Percentiles rank a stretch among this genome's conserved stretches.
Conservation (phyloP, 108 stramenopile species). For the Nitzschia sp. region DNA sequence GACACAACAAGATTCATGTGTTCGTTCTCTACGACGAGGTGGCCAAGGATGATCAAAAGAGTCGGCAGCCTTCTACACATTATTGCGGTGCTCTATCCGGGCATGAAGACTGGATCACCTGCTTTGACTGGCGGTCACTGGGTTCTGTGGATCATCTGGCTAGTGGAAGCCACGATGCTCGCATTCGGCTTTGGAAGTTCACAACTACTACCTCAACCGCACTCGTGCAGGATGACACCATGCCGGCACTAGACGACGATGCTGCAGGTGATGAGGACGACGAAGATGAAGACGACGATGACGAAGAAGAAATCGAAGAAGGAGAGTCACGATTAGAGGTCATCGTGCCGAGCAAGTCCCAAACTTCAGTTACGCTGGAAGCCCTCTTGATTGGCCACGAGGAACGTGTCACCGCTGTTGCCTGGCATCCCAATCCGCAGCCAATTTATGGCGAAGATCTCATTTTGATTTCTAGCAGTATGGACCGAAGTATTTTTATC, state of each 20-base stretch:
- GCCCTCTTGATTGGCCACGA: slow-evolving; percentile 87
- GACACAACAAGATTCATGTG: slow-evolving; percentile 79
- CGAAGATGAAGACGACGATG: slow-evolving; percentile 46
- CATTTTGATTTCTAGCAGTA: slow-evolving; percentile 74
- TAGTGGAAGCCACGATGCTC: slow-evolving; percentile 81
- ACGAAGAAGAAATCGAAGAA: slow-evolving; percentile 62
- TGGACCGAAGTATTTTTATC: slow-evolving; percentile 85
- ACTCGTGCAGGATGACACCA: neutral
- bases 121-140: slow-evolving; percentile 58
- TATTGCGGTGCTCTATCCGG: slow-evolving; percentile 61
- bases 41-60: neutral
- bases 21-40: slow-evolving; percentile 31
- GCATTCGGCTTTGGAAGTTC: slow-evolving; percentile 87
- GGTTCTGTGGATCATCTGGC: slow-evolving; percentile 48
- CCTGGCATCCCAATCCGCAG: slow-evolving; percentile 57
- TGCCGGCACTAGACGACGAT: slow-evolving; percentile 2
- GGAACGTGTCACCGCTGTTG: slow-evolving; percentile 74
- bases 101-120: slow-evolving; percentile 88
- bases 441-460: slow-evolving; percentile 41
- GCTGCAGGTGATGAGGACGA: slow-evolving; percentile 36
- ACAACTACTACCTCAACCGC: slow-evolving; percentile 17
- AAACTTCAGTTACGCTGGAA: slow-evolving; percentile 68
- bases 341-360: slow-evolving; percentile 15
- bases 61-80: slow-evolving; percentile 7
- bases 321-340: slow-evolving; percentile 72